These are phyloP conservation scores for Furcasterigmium sp. DNA, from an alignment of 2,329 filamentous ascomycete genomes.

Conservation along the genomic window DNA sequence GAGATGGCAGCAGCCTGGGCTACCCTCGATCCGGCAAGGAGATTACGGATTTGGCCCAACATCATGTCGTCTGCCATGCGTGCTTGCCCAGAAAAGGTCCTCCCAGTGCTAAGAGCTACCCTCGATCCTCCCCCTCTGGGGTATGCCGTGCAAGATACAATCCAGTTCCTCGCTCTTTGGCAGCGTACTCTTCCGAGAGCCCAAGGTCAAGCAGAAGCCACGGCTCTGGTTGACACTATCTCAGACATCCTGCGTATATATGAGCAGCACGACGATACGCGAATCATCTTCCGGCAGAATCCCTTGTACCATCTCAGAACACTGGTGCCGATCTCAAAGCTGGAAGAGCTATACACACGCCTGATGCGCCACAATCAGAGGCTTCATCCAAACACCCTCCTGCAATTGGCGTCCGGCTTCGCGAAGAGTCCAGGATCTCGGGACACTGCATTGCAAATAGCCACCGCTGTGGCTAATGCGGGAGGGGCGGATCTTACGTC, in stretches of 20 bases:
- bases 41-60: conserved; percentile 22
- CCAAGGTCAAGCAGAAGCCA: conserved; percentile 1
- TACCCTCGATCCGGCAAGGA: conserved; percentile 16
- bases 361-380: conserved; percentile 20
- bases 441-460: conserved; percentile 35
- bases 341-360: conserved; percentile 26
- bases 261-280: conserved; percentile 19
- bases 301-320: conserved; percentile 18
- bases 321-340: conserved; percentile 4
- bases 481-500: conserved; percentile 39
- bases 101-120: conserved; percentile 29
- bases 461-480: conserved; percentile 25
- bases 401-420: conserved; percentile 43
- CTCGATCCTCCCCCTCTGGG: conserved; percentile 27
- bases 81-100: conserved; percentile 22
- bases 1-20: conserved; percentile 28
- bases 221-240: conserved; percentile 16
- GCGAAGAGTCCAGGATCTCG: conserved; percentile 23
- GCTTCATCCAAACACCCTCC: conserved; percentile 35
- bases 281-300: conserved; percentile 26
- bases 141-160: conserved; percentile 30
- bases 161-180: conserved; percentile 23
- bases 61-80: conserved; percentile 30
- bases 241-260: conserved; percentile 4
- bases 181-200: not conserved